These are phyloP conservation scores for Ceratobasidium sp. DNA, from an alignment of 1,284 basidiomycete genomes.

Conservation along the genomic window DNA sequence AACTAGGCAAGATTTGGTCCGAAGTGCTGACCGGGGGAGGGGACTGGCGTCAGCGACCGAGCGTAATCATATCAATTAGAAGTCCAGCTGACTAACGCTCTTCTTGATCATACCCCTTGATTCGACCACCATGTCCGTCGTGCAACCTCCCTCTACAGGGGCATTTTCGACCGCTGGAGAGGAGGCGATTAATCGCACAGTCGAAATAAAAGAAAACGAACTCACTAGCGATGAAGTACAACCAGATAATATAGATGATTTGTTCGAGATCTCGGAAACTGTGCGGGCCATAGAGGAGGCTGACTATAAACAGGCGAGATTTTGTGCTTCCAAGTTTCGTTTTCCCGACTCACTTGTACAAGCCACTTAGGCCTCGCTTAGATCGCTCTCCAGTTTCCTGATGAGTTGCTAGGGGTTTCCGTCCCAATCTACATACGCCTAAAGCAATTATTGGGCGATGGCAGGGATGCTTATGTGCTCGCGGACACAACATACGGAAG, in stretches of 20 bases:
- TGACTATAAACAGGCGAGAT: constrained; percentile 68
- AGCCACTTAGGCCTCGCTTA: constrained; percentile 53
- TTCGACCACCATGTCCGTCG: constrained; percentile 29
- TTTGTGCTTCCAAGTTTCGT: constrained; percentile 32
- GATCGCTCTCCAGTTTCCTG: constrained; percentile 96
- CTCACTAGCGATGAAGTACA: constrained; percentile 55
- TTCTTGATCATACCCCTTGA: background rate
- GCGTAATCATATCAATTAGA: constrained; percentile 18
- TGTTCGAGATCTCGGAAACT: constrained; percentile 72
- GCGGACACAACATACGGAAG: constrained; percentile 98
- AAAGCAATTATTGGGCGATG: constrained; percentile 63
- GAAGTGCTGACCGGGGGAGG: constrained; percentile 1
- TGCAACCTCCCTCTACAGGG: constrained; percentile 46
- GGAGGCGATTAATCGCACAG: constrained; percentile 66
- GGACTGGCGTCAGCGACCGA: constrained; percentile 2
- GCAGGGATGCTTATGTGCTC: constrained; percentile 83
- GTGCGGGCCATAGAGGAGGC: constrained; percentile 63
- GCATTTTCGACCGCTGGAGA: constrained; percentile 69
- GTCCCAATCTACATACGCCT: constrained; percentile 86
- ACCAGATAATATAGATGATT: constrained; percentile 59
- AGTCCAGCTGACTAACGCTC: constrained; percentile 22
- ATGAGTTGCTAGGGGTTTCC: constrained; percentile 88
- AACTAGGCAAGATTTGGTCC: background rate
- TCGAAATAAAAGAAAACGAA: constrained; percentile 60
- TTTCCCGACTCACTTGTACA: constrained; percentile 21